These are phyloP conservation scores for Boechera divaricarpa DNA, from an alignment of 345 rosid species.

Conservation along the genomic window DNA sequence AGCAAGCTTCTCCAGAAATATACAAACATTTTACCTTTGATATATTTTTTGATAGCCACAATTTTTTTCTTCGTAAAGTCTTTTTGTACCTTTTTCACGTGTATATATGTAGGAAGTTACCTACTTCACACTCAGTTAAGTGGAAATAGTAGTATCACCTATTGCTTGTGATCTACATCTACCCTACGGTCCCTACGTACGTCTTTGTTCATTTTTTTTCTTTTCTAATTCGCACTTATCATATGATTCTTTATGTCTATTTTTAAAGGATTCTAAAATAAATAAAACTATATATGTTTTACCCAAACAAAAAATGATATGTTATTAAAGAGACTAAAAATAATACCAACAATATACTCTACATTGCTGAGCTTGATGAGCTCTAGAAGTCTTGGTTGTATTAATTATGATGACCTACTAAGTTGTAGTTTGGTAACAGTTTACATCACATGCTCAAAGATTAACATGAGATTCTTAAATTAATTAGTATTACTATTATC, in stretches of 20 bases:
- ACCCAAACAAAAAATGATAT: neutral
- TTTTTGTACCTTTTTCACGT: conserved; percentile 23
- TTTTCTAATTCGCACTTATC: neutral
- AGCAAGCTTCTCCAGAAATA: conserved; percentile 11
- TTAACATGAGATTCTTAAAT: conserved; percentile 8
- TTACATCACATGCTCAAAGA: conserved; percentile 36
- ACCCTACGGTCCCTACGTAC: conserved; percentile 8
- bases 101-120: conserved; percentile 30
- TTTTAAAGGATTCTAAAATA: neutral
- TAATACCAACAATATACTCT: conserved; percentile 17
- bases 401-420: conserved; percentile 33
- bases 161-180: conserved; percentile 37
- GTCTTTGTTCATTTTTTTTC: neutral
- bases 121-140: conserved; percentile 7
- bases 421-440: conserved; percentile 32
- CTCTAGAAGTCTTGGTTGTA: conserved; percentile 28
- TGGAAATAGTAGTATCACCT: conserved; percentile 20
- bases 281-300: neutral
- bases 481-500: neutral
- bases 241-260: conserved; percentile 6
- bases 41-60: conserved; percentile 4
- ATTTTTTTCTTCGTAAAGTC: neutral
- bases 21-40: neutral
- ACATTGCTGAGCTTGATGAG: conserved; percentile 25
- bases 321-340: neutral